Evolutionary conservation across 2,329 filamentous ascomycete species (phyloP), one percentile per base, ranked within the genome.

Genomic region (Hansfordia pulvinata): DNA sequence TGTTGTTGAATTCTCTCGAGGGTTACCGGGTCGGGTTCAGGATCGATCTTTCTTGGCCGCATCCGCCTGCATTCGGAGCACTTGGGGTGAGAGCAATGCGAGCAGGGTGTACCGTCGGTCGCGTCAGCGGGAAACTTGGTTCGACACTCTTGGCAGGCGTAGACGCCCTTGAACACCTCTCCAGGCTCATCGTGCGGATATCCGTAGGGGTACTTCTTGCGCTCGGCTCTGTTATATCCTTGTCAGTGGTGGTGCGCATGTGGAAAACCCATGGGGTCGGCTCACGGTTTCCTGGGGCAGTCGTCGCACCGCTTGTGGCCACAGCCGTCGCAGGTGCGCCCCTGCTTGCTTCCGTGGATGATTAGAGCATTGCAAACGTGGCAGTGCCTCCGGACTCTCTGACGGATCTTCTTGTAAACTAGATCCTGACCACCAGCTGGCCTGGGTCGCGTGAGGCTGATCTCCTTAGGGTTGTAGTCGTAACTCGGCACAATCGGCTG

Each of bases 251-350:
- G 4, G 11, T 8, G 7, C 7, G 5, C 8, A 14, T 15, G 17
- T 11, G 8, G 10, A 31, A 27, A 5, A 17, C 19, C 17, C 11
- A 14, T 10, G 9, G 14, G 22, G 15, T 20, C 19, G 28, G 73
- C 78, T 49, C 68, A 84, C 65, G 83, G 83, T 42, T 84, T 75
- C 40, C 83, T 64, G 16, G 81, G 82, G 49, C 84, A 92, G 44
- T 77, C 77, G 20, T 73, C 81, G 58, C 84, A 93, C 28, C 82
- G 74, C 27, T 64, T 49, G 49, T 93, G 85, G 16, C 62, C 56
- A 50, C 85, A 93, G 20, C 60, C 61, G 6, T 60, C 51, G 47
- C 85, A 93, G 1, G 45, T 68, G 55, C 44, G 38, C 2, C 37
- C 23, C 27, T 45, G 32, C 33, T 76, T 82, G 32, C 52, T 58